phyloP scores from a whole-genome alignment of 176 grass and related monocot genomes.

The Rhynchospora breviuscula region DNA sequence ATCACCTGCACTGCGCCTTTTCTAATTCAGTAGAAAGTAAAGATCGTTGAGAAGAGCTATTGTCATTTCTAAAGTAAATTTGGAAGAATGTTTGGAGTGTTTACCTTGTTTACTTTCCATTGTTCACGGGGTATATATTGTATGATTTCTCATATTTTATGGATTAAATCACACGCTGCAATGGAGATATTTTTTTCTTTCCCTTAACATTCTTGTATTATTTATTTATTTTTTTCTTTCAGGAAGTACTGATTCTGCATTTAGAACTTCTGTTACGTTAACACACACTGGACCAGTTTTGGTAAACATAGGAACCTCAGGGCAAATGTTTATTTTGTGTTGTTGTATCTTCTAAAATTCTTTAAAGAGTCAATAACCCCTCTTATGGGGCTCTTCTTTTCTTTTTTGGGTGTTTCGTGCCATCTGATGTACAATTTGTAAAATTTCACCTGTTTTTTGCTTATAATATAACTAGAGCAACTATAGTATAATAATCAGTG shows the following conservation, averaged over 20 bases:
- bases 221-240: neutral
- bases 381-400: neutral
- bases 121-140: neutral
- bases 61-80: neutral
- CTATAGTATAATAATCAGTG: neutral
- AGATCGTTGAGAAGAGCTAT: neutral
- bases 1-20: neutral
- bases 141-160: neutral
- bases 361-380: conserved; percentile 7
- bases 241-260: conserved; percentile 8
- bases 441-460: neutral
- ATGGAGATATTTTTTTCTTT: neutral
- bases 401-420: neutral
- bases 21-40: neutral
- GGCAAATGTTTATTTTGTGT: conserved; percentile 1
- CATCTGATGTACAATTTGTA: conserved; percentile 3
- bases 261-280: neutral
- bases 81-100: neutral
- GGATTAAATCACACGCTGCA: neutral
- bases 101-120: neutral
- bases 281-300: conserved; percentile 6
- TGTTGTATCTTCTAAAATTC: conserved; percentile 11
- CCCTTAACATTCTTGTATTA: neutral
- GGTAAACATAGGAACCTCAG: conserved; percentile 7
- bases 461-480: neutral